Conservation (phyloP, 495 filamentous ascomycete genomes). For the Apiosordaria backusii region DNA sequence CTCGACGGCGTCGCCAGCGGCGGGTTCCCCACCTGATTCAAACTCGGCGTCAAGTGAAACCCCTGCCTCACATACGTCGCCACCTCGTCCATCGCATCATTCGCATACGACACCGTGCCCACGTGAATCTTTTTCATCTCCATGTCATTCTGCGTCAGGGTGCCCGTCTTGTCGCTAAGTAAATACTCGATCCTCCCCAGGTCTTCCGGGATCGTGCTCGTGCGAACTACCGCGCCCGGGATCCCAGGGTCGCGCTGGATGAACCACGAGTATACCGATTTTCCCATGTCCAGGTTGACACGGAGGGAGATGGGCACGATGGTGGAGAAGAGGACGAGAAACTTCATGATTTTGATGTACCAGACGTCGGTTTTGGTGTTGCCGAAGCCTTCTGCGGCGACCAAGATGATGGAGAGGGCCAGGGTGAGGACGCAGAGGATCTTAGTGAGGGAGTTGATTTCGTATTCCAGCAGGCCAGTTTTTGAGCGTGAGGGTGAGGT, state of each 20-base stretch:
- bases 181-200: conserved; percentile 94
- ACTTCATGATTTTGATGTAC: conserved; percentile 95
- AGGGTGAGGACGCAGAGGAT: conserved; percentile 89
- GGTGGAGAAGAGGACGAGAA: conserved; percentile 96
- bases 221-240: conserved; percentile 85
- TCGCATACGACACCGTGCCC: conserved; percentile 95
- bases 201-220: conserved; percentile 96
- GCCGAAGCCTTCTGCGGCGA: conserved; percentile 78
- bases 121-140: conserved; percentile 98
- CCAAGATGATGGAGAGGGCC: conserved; percentile 81
- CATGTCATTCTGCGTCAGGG: conserved; percentile 97
- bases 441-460: conserved; percentile 98
- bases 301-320: conserved; percentile 96
- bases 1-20: conserved; percentile 72
- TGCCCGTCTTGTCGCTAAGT: conserved; percentile 95
- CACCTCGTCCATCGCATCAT: conserved; percentile 98
- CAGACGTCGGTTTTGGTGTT: conserved; percentile 61
- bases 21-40: conserved; percentile 30
- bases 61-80: conserved; percentile 76
- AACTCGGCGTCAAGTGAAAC: conserved; percentile 54
- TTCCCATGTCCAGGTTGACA: conserved; percentile 96
- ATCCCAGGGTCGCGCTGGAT: conserved; percentile 91
- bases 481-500: conserved; percentile 90
- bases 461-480: conserved; percentile 85
- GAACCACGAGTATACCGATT: conserved; percentile 91